phyloP scores from a whole-genome alignment of 176 grass and related monocot species.

The Aechmea fasciata region DNA sequence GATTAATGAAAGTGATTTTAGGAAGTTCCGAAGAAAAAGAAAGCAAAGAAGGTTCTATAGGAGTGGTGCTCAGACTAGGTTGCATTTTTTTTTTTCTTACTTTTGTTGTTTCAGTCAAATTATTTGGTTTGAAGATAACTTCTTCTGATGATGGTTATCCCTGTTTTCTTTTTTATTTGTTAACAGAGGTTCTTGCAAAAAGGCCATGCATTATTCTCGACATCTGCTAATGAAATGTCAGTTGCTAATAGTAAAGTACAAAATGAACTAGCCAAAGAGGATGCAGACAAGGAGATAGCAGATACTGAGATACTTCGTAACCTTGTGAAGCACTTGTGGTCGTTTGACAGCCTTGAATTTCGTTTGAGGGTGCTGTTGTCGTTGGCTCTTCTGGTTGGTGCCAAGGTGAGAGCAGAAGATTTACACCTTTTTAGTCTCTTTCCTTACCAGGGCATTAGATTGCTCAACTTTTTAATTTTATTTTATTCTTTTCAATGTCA shows the following conservation, averaged over 20 bases:
- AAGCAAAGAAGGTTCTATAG: too few species aligned
- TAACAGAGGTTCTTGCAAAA: conserved; percentile 41
- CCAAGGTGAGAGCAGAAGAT: conserved; percentile 55
- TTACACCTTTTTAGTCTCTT: conserved; percentile 4
- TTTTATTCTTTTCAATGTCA: background rate
- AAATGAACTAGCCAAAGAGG: conserved; percentile 39
- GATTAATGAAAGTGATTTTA: background rate
- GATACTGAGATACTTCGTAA: conserved; percentile 67
- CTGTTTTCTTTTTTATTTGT: background rate
- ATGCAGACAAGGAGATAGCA: conserved; percentile 60
- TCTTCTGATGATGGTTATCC: background rate
- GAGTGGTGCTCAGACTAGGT: too few species aligned
- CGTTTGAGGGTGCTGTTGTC: conserved; percentile 74
- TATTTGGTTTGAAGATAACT: background rate
- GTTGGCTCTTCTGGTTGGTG: conserved; percentile 71
- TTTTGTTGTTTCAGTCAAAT: background rate
- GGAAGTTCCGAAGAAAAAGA: too few species aligned
- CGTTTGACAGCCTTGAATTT: conserved; percentile 79
- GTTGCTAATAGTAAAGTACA: conserved; percentile 40
- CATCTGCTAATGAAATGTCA: conserved; percentile 48
- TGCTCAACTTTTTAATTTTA: background rate
- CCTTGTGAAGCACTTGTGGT: conserved; percentile 69
- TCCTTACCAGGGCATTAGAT: background rate
- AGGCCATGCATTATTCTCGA: conserved; percentile 57
- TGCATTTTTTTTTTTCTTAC: background rate